Conservation (phyloP, 805 yeast species). For the Pachysolen tannophilus region DNA sequence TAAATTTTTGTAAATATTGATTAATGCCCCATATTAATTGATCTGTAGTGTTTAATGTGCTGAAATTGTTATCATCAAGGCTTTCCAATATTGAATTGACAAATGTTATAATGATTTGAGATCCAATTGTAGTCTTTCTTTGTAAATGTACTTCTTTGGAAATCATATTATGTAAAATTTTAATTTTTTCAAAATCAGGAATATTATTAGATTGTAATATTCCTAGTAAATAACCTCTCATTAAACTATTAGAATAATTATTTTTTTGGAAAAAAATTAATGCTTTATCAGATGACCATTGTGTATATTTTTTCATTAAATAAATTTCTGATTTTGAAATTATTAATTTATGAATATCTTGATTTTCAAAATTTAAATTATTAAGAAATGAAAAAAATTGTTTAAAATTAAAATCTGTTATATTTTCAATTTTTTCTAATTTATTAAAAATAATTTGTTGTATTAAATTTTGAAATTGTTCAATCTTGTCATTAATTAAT, state of each 20-base stretch:
- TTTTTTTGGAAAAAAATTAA: neutral
- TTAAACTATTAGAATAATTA: neutral
- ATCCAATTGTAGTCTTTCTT: neutral
- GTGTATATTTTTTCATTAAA: neutral
- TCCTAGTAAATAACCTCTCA: neutral
- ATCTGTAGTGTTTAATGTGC: neutral
- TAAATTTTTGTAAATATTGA: too few species aligned
- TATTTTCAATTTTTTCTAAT: too few species aligned
- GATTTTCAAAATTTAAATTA: neutral
- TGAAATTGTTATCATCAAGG: neutral
- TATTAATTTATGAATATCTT: neutral
- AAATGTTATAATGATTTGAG: neutral
- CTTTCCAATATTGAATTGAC: neutral
- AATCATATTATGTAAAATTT: neutral
- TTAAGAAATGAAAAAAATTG: neutral
- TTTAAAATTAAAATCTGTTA: neutral
- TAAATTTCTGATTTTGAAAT: neutral
- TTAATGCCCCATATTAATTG: neutral
- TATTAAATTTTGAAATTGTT: too few species aligned
- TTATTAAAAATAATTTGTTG: too few species aligned
- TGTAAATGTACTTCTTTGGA: neutral
- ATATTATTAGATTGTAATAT: neutral
- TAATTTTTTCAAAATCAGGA: neutral
- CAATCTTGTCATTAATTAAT: too few species aligned
- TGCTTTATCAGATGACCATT: neutral